Evolutionary conservation across 129 eudicot genomes (phyloP), one percentile per base, ranked within the genome.

Genomic region (Glebionis coronaria): DNA sequence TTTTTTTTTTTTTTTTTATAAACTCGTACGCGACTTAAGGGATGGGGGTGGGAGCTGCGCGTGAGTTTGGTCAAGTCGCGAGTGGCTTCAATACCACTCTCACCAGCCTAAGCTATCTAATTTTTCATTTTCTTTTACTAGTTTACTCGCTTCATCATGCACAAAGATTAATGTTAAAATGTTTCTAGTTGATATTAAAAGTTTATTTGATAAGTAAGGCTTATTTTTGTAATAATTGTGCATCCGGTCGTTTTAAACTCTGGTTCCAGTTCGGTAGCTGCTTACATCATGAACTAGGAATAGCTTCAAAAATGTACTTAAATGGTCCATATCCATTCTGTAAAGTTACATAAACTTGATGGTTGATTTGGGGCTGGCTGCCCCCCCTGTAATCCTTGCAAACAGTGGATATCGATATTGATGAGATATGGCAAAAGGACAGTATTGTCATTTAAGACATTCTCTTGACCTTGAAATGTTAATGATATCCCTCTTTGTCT

Each of bases 401-500:
- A 70, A 46, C 25, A 64, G 71, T 44, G 53, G 63, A 29, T 9
- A 45, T 31, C 5, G 1, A 31, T 31, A 31, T 72, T 61, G 51
- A 51, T 21, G 54, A 29, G 10, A 10, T 35, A 60, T 71, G 75
- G 60, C 59, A n/a, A 60, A 31, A 47, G 67, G 75, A 71, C n/a
- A 60, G 7, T 44, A 44, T 64, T 42, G 71, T 63, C 78, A 64
- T 64, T 64, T 64, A 64, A 27, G 31, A 63, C 71, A 73, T 73
- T 42, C 65, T 25, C 38, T 63, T 72, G 61, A 40, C 61, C 59
- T 70, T 3, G 9, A 35, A 9, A 27, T 63, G 63, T 52, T 72
- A 52, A 72, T 62, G 49, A 73, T 54, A 63, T 73, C 56, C 78
- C 20, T 53, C 47, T 50, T 64, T 73, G 71, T 63, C 78, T 54